These are phyloP conservation scores for Penicillium corylophilum DNA, from an alignment of 2,329 filamentous ascomycete genomes.

Conservation along the genomic window DNA sequence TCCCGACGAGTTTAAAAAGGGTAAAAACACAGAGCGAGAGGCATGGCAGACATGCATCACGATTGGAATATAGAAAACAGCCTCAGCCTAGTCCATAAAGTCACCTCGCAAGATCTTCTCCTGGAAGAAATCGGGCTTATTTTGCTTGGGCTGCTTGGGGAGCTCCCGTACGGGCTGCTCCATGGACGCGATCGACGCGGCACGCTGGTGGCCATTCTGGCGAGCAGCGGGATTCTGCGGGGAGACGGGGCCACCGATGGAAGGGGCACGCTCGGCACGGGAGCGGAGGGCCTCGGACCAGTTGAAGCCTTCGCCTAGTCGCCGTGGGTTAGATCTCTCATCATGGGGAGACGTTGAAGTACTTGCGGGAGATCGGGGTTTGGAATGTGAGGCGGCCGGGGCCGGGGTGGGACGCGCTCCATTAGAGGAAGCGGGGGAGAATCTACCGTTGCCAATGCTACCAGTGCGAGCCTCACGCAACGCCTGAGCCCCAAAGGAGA, in stretches of 20 bases:
- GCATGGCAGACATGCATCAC: background rate
- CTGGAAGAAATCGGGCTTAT: slow-evolving; percentile 90
- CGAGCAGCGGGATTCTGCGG: slow-evolving; percentile 43
- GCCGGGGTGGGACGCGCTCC: slow-evolving; percentile 25
- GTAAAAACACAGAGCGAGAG: slow-evolving; percentile 5
- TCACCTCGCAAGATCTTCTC: slow-evolving; percentile 97
- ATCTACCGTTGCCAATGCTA: slow-evolving; percentile 63
- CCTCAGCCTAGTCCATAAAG: slow-evolving; percentile 76
- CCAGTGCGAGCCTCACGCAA: slow-evolving; percentile 67
- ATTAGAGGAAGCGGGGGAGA: slow-evolving; percentile 40
- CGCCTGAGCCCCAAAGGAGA: slow-evolving; percentile 86
- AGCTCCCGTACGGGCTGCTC: slow-evolving; percentile 53
- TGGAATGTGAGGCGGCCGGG: slow-evolving; percentile 13
- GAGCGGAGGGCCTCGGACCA: slow-evolving; percentile 95
- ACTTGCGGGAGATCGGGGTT: slow-evolving; percentile 35
- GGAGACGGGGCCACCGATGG: slow-evolving; percentile 36
- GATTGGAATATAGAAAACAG: background rate
- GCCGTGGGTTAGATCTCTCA: slow-evolving; percentile 45
- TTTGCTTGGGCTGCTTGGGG: slow-evolving; percentile 49
- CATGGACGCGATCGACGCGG: slow-evolving; percentile 52
- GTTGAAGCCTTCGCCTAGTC: slow-evolving; percentile 87
- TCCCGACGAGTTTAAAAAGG: background rate
- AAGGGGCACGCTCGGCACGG: slow-evolving; percentile 76
- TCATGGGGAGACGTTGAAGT: slow-evolving; percentile 35
- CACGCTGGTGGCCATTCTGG: slow-evolving; percentile 47